These are phyloP conservation scores for Torrubiella hemipterigena DNA, from an alignment of 2,329 filamentous ascomycete genomes.

Conservation along the genomic window DNA sequence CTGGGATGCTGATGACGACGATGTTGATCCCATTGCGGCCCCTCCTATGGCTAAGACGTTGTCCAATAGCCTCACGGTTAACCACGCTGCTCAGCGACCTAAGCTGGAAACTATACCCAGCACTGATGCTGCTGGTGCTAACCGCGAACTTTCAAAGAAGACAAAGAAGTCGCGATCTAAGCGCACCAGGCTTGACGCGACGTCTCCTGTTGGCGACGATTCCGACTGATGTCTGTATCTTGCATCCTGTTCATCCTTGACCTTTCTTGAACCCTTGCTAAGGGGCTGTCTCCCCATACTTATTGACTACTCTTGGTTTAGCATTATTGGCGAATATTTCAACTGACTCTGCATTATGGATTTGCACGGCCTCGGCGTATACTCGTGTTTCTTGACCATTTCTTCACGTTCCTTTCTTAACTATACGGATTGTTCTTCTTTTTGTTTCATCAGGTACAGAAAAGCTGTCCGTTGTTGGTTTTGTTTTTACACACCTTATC, in stretches of 20 bases:
- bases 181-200: constrained; percentile 17
- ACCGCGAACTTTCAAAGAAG: constrained; percentile 16
- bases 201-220: constrained; percentile 26
- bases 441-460: no score
- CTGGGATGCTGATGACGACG: constrained; percentile 15
- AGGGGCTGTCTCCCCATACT: background rate
- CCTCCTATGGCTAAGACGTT: constrained; percentile 13
- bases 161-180: constrained; percentile 17
- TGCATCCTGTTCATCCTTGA: background rate
- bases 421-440: no score
- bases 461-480: no score
- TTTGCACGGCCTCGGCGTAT: no score
- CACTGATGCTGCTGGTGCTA: constrained; percentile 20
- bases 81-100: constrained; percentile 26
- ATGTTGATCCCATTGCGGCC: constrained; percentile 13
- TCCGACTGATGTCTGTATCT: no score
- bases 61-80: constrained; percentile 14
- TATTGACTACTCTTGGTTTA: no score
- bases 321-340: no score
- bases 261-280: background rate
- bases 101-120: constrained; percentile 35
- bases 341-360: no score
- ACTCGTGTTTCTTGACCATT: no score
- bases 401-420: no score
- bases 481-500: no score